Evolutionary conservation across 169 alveolate species (phyloP).

Genomic region (Hepatocystis sp.): DNA sequence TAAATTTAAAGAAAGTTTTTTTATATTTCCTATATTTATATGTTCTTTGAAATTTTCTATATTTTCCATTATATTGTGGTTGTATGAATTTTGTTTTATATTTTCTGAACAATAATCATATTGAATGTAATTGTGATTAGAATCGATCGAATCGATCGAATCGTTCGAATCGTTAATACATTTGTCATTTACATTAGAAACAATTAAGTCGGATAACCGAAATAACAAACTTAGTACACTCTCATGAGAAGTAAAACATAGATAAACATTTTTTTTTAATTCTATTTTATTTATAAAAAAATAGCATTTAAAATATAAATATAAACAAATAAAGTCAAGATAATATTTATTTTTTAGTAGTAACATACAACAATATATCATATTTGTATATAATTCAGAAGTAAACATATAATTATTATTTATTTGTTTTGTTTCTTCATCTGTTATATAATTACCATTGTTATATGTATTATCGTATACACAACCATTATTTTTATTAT

Average conservation of each 20-base stretch:
- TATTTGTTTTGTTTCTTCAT: too few relatives aligned
- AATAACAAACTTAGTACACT: conserved; percentile 16
- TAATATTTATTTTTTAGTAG: conserved; percentile 49
- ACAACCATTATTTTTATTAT: too few relatives aligned
- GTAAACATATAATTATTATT: not conserved
- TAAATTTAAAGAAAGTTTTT: conserved; percentile 21
- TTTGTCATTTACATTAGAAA: not conserved
- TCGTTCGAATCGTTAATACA: too few relatives aligned
- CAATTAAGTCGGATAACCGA: conserved; percentile 6
- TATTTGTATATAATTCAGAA: conserved; percentile 22
- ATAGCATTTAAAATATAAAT: conserved; percentile 29
- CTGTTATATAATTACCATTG: too few relatives aligned
- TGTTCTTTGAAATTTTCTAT: conserved; percentile 11
- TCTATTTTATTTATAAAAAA: conserved; percentile 14
- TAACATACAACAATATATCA: conserved; percentile 13
- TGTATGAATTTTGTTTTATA: too few relatives aligned
- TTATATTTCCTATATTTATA: conserved; percentile 18
- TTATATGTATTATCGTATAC: too few relatives aligned
- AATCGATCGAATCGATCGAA: too few relatives aligned
- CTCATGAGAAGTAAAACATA: conserved; percentile 34
- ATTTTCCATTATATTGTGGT: too few relatives aligned
- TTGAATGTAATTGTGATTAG: too few relatives aligned
- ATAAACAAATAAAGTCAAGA: conserved; percentile 39
- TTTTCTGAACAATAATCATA: too few relatives aligned
- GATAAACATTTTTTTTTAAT: conserved; percentile 3